Base-by-base conservation (phyloP, 768 basidiomycete species). In the Podaxis sp. region DNA sequence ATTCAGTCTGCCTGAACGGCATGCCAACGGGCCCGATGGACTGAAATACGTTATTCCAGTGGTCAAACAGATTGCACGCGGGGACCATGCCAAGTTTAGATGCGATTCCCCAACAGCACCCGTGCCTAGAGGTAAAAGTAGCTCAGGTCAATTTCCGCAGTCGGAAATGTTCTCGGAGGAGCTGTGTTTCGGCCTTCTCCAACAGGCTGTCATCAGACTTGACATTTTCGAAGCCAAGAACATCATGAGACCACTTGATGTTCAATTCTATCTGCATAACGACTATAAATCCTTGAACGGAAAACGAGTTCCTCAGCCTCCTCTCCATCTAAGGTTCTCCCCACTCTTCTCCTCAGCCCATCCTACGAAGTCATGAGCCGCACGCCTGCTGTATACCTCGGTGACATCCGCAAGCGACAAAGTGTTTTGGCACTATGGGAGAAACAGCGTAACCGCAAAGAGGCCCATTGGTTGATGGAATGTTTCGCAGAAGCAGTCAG, bases 401-500 rank as follows among this genome's bases (percentile, higher is more conserved):
- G 78, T 36, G 83, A 87, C 60, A 56, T 86, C 41, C 67, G 69
- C 40, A 68, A 71, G 50, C 81, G 76, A 28, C 71, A 77, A 33
- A 67, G 70, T 30, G 67, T 80, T 58, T 77, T 86, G 68, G 67
- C 69, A 8, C 66, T 70, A 36, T 87, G 85, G 86, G 87, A 87
- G 66, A 80, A 69, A 64, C 66, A 75, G 66, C 76, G 82, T 59
- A 78, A 83, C 64, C 75, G 62, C 28, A 70, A 65, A 36, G 63
- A 77, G 36, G 72, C 79, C 4, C 88, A 87, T 63, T 80, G 84
- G 80, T 58, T 83, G 1, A 74, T 82, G 12, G 85, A 91, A 70
- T 78, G 83, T 66, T 74, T 88, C 44, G 87, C 87, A 8, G 89
- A 91, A 72, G 73, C 77, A 66, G 87, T 88, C 69, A 70, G 72